A percentile compares a stretch with the other conserved stretches of the same genome.
Conservation (phyloP, 1,284 basidiomycete genomes). For the Cystobasidium pallidum region DNA sequence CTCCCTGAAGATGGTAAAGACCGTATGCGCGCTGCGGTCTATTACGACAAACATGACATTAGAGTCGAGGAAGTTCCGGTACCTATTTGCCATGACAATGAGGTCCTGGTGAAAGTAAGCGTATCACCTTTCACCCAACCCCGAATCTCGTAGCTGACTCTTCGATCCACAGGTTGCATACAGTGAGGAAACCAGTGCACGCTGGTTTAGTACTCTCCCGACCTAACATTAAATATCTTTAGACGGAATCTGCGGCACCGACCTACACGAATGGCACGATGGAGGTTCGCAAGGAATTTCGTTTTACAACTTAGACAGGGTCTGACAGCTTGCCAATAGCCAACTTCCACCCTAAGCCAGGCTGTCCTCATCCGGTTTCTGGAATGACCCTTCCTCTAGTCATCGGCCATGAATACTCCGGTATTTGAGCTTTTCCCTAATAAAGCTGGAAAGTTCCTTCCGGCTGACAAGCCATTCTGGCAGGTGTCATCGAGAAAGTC, state of each 20-base stretch:
- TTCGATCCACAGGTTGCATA: slow-evolving; percentile 17
- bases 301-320: background rate
- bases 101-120: slow-evolving; percentile 31
- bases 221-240: no score
- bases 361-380: slow-evolving; percentile 38
- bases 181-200: no score
- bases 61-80: slow-evolving; percentile 30
- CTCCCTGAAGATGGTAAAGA: slow-evolving; percentile 32
- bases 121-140: background rate
- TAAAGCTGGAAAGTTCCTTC: background rate
- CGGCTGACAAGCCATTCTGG: background rate
- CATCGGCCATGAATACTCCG: slow-evolving; percentile 40
- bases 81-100: slow-evolving; percentile 28
- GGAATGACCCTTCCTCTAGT: slow-evolving; percentile 37
- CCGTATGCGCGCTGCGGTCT: slow-evolving; percentile 38
- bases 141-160: background rate
- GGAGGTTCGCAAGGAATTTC: slow-evolving; percentile 10
- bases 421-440: background rate
- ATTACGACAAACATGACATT: slow-evolving; percentile 39
- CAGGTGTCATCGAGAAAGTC: slow-evolving; percentile 31
- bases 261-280: slow-evolving; percentile 43
- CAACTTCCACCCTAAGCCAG: slow-evolving; percentile 42
- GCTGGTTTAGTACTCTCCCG: no score
- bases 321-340: slow-evolving; percentile 14
- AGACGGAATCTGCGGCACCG: slow-evolving; percentile 41